phyloP scores from a whole-genome alignment of 257 asterid genomes.

The Perilla frutescens region DNA sequence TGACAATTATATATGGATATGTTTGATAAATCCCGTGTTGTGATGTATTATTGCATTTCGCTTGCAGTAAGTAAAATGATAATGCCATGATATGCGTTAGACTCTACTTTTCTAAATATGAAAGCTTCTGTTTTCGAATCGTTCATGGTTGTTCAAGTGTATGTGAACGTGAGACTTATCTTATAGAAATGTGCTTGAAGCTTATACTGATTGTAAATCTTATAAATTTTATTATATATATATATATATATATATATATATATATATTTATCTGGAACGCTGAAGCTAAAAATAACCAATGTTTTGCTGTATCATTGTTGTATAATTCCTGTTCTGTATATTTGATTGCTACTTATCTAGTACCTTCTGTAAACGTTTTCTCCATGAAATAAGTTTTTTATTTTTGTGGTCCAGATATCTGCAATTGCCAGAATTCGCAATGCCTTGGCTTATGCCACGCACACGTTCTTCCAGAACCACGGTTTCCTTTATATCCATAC shows the following conservation, averaged over 20 bases:
- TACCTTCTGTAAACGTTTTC: not conserved
- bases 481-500: constrained; percentile 92
- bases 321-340: not conserved
- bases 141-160: not conserved
- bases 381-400: constrained; percentile 14
- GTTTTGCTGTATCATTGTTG: not conserved
- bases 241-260: not conserved
- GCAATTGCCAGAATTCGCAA: constrained; percentile 89
- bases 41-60: too few relatives aligned
- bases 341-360: not conserved
- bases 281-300: not conserved
- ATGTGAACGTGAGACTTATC: not conserved
- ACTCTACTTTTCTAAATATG: not conserved
- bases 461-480: constrained; percentile 89
- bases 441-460: constrained; percentile 91
- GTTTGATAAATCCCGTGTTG: not conserved
- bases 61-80: not conserved
- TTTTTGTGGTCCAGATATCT: constrained; percentile 60
- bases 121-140: not conserved
- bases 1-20: too few relatives aligned
- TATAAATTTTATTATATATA: not conserved
- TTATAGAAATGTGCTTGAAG: not conserved
- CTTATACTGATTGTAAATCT: not conserved
- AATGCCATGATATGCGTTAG: not conserved
- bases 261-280: not conserved